Conservation (phyloP, 129 eudicot species). For the Centaurea solstitialis region DNA sequence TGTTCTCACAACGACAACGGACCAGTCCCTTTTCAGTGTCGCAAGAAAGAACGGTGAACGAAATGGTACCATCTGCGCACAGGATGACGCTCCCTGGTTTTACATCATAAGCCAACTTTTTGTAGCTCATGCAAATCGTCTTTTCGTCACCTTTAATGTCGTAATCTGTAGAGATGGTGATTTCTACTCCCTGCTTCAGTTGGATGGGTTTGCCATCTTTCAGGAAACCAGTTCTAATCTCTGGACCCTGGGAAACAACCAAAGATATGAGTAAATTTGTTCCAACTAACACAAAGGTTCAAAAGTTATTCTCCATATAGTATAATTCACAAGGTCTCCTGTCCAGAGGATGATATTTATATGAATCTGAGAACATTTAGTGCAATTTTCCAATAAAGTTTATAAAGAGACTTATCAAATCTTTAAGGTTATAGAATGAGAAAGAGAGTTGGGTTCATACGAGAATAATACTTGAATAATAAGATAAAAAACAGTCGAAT, state of each 20-base stretch:
- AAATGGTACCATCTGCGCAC: conserved; percentile 59
- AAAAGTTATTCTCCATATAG: neutral
- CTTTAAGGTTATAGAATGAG: neutral
- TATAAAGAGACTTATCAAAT: no score
- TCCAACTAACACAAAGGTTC: neutral
- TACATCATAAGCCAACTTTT: conserved; percentile 59
- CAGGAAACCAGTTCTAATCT: conserved; percentile 59
- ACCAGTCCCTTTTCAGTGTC: conserved; percentile 53
- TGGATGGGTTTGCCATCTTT: conserved; percentile 56
- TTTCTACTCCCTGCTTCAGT: conserved; percentile 50
- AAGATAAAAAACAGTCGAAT: no score
- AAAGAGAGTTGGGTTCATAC: no score
- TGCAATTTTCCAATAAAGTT: neutral
- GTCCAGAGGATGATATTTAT: neutral
- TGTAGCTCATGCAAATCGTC: conserved; percentile 64
- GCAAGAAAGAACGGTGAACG: conserved; percentile 49
- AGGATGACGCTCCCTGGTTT: conserved; percentile 50
- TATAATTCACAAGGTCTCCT: neutral
- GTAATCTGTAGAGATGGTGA: conserved; percentile 55
- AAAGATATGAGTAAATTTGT: neutral
- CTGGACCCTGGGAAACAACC: conserved; percentile 55
- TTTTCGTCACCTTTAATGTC: conserved; percentile 45
- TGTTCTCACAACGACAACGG: conserved; percentile 57
- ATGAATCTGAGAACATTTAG: neutral
- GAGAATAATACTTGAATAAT: no score